These are phyloP conservation scores for Cucurbita argyrosperma DNA, from an alignment of 306 rosid species.

Conservation along the genomic window DNA sequence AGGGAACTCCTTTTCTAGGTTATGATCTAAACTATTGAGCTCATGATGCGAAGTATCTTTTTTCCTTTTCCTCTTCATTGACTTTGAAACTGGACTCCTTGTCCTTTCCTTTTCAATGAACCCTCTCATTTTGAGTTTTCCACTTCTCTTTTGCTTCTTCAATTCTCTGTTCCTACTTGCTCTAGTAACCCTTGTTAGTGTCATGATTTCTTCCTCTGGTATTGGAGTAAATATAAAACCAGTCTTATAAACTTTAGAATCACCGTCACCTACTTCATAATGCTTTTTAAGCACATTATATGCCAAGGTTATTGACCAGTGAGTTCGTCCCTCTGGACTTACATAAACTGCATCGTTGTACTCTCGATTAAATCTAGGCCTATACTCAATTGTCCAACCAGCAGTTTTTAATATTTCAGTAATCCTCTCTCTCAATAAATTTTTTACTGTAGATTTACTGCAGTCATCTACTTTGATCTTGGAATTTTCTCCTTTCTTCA, in stretches of 20 bases:
- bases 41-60: constrained; percentile 18
- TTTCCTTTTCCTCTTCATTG: constrained; percentile 25
- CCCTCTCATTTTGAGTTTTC: neutral
- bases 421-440: constrained; percentile 58
- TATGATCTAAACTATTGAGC: constrained; percentile 12
- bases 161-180: constrained; percentile 7
- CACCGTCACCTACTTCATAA: constrained; percentile 55
- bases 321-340: constrained; percentile 57
- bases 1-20: constrained; percentile 15
- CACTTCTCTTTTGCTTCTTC: neutral
- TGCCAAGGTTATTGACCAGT: constrained; percentile 93
- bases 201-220: constrained; percentile 45
- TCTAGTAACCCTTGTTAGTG: constrained; percentile 39
- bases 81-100: constrained; percentile 20
- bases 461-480: constrained; percentile 9
- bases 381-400: constrained; percentile 74
- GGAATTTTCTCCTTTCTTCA: neutral
- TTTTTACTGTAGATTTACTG: constrained; percentile 16
- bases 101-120: constrained; percentile 15
- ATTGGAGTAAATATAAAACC: constrained; percentile 64
- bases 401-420: constrained; percentile 43
- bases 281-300: constrained; percentile 45
- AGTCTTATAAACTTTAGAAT: constrained; percentile 25
- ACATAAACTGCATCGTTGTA: constrained; percentile 81
- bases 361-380: constrained; percentile 44